These are phyloP conservation scores for Leptomonas pyrrhocoris DNA, from an alignment of 208 protist species.

Conservation along the genomic window DNA sequence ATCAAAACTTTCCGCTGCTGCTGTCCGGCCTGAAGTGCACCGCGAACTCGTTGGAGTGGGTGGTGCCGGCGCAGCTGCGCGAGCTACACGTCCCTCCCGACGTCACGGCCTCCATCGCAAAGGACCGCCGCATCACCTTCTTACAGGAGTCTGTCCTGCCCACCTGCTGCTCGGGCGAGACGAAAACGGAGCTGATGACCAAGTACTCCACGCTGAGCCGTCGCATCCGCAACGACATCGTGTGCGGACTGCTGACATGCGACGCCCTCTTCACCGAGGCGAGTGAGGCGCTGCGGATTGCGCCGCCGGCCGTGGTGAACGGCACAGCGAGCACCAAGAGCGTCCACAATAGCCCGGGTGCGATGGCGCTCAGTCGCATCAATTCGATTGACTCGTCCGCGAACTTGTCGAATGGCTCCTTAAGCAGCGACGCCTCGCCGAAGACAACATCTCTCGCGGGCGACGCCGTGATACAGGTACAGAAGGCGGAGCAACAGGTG, in stretches of 20 bases:
- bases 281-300: constrained; percentile 56
- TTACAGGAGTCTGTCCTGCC: constrained; percentile 45
- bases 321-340: constrained; percentile 1
- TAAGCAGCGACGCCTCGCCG: constrained; percentile 20
- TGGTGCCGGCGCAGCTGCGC: constrained; percentile 38
- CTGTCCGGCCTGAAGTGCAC: constrained; percentile 23
- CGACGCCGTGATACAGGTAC: not conserved
- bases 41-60: constrained; percentile 12
- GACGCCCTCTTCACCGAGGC: constrained; percentile 53
- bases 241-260: constrained; percentile 56
- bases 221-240: constrained; percentile 70
- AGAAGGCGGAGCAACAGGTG: constrained; percentile 63
- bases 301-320: constrained; percentile 21
- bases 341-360: not conserved
- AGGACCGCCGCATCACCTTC: constrained; percentile 52
- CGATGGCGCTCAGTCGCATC: constrained; percentile 12
- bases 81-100: constrained; percentile 55
- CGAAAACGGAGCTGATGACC: constrained; percentile 17
- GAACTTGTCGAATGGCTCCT: constrained; percentile 25
- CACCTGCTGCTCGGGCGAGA: constrained; percentile 17
- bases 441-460: constrained; percentile 5
- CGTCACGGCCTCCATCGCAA: constrained; percentile 43
- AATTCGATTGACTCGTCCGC: constrained; percentile 18
- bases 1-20: constrained; percentile 51
- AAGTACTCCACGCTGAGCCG: constrained; percentile 46